Conservation (phyloP, 768 basidiomycete genomes). For the Multifurca ochricompacta region DNA sequence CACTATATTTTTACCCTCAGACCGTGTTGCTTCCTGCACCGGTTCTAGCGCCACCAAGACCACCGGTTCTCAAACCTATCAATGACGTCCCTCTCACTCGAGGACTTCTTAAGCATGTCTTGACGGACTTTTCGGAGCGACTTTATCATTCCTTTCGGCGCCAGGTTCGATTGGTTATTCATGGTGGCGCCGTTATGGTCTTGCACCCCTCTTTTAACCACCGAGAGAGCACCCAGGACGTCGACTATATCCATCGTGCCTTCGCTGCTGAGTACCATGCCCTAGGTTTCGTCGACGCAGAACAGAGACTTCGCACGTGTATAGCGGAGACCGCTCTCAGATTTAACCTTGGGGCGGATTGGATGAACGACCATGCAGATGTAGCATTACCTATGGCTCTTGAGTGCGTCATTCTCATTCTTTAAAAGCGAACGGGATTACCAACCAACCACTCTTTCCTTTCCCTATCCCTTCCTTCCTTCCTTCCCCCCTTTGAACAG, state of each 20-base stretch:
- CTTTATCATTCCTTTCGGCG: slow-evolving; percentile 39
- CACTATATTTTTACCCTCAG: neutral
- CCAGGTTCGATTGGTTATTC: slow-evolving; percentile 53
- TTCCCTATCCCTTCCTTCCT: no score
- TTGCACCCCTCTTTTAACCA: slow-evolving; percentile 33
- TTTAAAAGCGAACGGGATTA: neutral
- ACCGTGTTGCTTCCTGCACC: neutral
- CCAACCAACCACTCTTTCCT: neutral
- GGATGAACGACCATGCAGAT: slow-evolving; percentile 65
- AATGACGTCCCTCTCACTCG: slow-evolving; percentile 11
- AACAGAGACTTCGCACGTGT: slow-evolving; percentile 32
- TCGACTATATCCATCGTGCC: slow-evolving; percentile 28
- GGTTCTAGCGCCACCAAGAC: neutral
- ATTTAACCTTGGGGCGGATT: slow-evolving; percentile 50
- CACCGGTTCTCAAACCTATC: neutral
- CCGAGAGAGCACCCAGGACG: no score
- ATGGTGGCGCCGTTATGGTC: slow-evolving; percentile 71
- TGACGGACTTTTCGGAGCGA: slow-evolving; percentile 40
- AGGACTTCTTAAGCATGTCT: neutral
- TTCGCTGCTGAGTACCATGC: slow-evolving; percentile 49
- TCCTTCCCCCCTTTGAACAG: no score
- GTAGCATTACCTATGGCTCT: slow-evolving; percentile 48
- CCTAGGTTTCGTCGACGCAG: slow-evolving; percentile 26
- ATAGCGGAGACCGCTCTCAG: slow-evolving; percentile 44
- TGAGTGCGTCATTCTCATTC: slow-evolving; percentile 38